Base-by-base conservation (phyloP, 1,284 basidiomycete genomes). In the Microbotryum violaceum region DNA sequence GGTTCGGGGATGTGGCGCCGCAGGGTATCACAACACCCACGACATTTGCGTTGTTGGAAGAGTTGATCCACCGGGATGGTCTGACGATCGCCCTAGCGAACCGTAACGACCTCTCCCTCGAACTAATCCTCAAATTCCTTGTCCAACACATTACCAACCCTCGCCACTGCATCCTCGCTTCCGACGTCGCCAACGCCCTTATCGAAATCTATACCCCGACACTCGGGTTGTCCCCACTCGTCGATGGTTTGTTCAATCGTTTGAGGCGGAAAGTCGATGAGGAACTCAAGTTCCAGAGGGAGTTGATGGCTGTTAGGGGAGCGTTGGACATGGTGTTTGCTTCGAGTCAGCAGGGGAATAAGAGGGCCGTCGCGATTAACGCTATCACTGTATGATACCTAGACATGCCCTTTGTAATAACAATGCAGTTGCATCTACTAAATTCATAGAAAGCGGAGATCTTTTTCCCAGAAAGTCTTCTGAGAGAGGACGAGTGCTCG, bases 201-300 rank as follows among this genome's bases (percentile, higher is more conserved):
- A 85, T 97, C 61, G 91, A 97, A 63, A 88, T 96, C 80, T 99
- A 99, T 74, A 81, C 83, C 0, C 82, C 89, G 2, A 86, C 96
- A 21, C 79, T 98, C 20, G 94, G 94, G 1, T 91, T 96, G 75
- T 94, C 92, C 31, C 90, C 92, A 1, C 78, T 94, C 53, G 89
- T 98, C 59, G 96, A 98, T 76, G 80, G 85, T 10, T 80, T 97
- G 42, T 87, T 98, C 69, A 79, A 88, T 23, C 85, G 87, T 54
- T 79, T 98, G 54, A 85, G 85, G 63, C 87, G 85, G 71, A 91
- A 93, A 72, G 82, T 97, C 3, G 77, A 83, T 37, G 83, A 86
- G 49, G 96, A 99, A 75, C 78, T 97, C 54, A 82, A 82, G n/a
- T 91, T 98, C 76, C 92, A 97, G 76, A 82, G 83, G 63, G 90